Evolutionary conservation across 2,329 filamentous ascomycete species (phyloP), one percentile per base, ranked within the genome.

Genomic region (Pyricularia grisea): DNA sequence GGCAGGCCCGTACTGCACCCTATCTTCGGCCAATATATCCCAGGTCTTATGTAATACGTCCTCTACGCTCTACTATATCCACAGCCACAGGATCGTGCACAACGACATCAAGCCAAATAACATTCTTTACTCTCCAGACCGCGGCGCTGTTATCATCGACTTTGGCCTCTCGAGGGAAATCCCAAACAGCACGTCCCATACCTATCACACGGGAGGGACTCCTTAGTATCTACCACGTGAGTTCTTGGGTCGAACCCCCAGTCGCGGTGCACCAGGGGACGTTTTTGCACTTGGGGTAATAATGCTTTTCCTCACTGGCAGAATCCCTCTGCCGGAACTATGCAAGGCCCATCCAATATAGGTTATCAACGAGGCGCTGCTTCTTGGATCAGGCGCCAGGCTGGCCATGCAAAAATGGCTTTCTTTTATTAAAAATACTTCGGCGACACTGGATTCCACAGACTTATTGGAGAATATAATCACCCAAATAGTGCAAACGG

Each of bases 51-150:
- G 23, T 28, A 42, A 67, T 25, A 67, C 31, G 36, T 67, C 66
- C 0, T 14, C 20, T 17, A 42, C 66, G 6, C 36, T 67, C n/a
- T 50, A n/a, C 3, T 30, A 67, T 4, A 25, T 67, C 14, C 42
- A 50, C 6, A 12, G 36, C 3, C 42, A 67, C 12, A 27, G 17
- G n/a, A 50, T 67, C 4, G 23, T 67, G 23, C 66, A 67, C 66
- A 67, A 67, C 66, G 66, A 67, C 23, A 67, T 67, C 25, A 67
- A 67, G 36, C 66, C 66, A 2, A 17, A 36, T 25, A 67, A 67
- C 20, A 67, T 67, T 28, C 23, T 58, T 9, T 67, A 55, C 20
- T 55, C 33, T 50, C 33, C 27, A 42, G 3, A 2, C 2, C 66
- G 66, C 5, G 66, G 66, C 25, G 66, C 66, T 11, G 66, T 67